Evolutionary conservation across 108 stramenopile genomes (phyloP), one percentile per base, ranked within the genome.

Genomic region (Cyclotella atomus): DNA sequence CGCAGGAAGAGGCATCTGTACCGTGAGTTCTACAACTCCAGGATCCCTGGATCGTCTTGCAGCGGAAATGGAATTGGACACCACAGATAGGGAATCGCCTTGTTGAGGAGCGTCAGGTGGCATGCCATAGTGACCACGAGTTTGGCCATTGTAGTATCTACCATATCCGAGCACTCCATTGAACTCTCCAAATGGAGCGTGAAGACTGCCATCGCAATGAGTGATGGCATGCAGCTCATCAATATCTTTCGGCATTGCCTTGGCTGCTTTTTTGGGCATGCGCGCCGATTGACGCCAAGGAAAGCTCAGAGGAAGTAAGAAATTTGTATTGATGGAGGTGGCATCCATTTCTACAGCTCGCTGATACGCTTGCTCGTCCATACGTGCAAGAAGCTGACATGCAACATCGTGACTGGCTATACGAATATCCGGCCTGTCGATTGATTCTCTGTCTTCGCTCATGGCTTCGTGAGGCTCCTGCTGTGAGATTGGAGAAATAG

Each of bases 161-260:
- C 90, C 90, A 68, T 83, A 88, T 16, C 87, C 88, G 64, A 91
- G 76, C 9, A 77, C 66, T 10, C 89, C 89, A 33, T 79, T 71
- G 36, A 83, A 78, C 41, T 79, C 82, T 20, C 76, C 76, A 52
- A 83, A 81, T 8, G 88, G 87, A 17, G 85, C 60, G 57, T 77
- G 71, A 24, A 62, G 50, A 14, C 78, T 75, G 38, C 87, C 90
- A 55, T 87, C 83, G 16, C 66, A 83, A 66, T 83, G 81, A 19
- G 88, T 68, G 5, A 92, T 65, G 38, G 72, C 86, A 38, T 79
- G 72, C 69, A 92, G 76, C 8, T 92, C 91, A 68, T 93, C 92
- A 49, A 93, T 88, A 65, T 93, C 92, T 45, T 87, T 74, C 20
- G 92, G 87, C 61, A 93, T 84, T 29, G 85, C 88, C 56, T 85